Evolutionary conservation across 2,329 filamentous ascomycete genomes (phyloP).

Genomic region (Phoma sp.): DNA sequence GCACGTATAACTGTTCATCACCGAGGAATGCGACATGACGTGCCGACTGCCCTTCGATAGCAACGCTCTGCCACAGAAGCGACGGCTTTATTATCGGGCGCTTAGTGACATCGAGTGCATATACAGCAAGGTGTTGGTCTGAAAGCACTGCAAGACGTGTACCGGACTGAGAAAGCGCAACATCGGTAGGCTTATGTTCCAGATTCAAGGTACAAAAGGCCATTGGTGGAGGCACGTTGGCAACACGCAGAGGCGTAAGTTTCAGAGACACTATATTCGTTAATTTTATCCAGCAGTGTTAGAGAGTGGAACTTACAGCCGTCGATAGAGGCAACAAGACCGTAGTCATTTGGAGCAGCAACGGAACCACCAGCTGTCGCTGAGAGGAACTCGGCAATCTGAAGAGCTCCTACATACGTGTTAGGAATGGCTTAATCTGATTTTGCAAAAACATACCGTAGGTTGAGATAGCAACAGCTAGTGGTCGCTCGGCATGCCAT

Average conservation of each 20-base stretch:
- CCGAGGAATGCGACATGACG: slow-evolving; percentile 58
- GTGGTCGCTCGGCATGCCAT: slow-evolving; percentile 88
- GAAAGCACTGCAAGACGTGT: slow-evolving; percentile 72
- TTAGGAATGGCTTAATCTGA: background rate
- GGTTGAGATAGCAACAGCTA: slow-evolving; percentile 66
- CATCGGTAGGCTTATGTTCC: slow-evolving; percentile 70
- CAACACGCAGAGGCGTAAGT: slow-evolving; percentile 80
- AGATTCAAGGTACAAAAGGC: slow-evolving; percentile 74
- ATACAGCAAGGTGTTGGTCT: slow-evolving; percentile 68
- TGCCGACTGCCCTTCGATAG: slow-evolving; percentile 25
- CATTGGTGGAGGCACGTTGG: slow-evolving; percentile 94
- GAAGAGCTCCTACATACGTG: slow-evolving; percentile 51
- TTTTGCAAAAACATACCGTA: slow-evolving; percentile 20
- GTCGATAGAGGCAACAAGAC: slow-evolving; percentile 83
- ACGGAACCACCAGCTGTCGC: slow-evolving; percentile 72
- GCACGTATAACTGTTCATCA: slow-evolving; percentile 45
- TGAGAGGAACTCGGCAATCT: slow-evolving; percentile 70
- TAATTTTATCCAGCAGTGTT: slow-evolving; percentile 7
- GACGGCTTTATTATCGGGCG: slow-evolving; percentile 54
- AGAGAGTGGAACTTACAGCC: slow-evolving; percentile 59
- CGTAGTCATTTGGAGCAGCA: slow-evolving; percentile 74
- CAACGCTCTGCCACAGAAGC: slow-evolving; percentile 50
- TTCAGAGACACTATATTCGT: slow-evolving; percentile 65
- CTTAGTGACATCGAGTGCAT: slow-evolving; percentile 69
- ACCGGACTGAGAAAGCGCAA: slow-evolving; percentile 65